Evolutionary conservation across 139 green algal genomes (phyloP).

Genomic region (Yamagishiella unicocca): DNA sequence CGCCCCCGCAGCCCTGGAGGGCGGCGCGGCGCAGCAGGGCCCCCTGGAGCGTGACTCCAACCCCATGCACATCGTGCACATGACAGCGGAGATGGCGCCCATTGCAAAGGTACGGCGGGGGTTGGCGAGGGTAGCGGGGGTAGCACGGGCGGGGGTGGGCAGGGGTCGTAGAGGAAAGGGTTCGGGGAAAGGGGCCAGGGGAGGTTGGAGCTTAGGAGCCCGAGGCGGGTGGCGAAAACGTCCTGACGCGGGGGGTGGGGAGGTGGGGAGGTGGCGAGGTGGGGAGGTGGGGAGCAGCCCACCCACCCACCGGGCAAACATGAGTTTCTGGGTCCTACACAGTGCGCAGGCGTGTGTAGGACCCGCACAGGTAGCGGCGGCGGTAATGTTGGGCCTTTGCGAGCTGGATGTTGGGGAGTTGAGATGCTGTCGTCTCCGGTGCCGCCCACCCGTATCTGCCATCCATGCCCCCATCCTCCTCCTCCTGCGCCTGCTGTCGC

Average conservation of each 20-base stretch:
- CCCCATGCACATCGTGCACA: slow-evolving; percentile 87
- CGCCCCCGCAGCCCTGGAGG: slow-evolving; percentile 45
- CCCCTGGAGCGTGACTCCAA: slow-evolving; percentile 49
- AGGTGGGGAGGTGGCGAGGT: no score
- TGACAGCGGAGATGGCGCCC: slow-evolving; percentile 95
- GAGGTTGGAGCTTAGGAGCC: no score
- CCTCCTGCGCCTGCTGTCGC: neutral
- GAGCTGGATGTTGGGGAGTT: neutral
- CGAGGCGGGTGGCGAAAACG: no score
- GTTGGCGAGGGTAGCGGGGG: neutral
- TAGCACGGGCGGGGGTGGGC: neutral
- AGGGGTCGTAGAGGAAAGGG: neutral
- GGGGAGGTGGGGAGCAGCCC: no score
- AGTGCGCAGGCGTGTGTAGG: neutral
- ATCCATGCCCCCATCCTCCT: neutral
- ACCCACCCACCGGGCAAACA: no score
- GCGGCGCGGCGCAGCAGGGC: neutral
- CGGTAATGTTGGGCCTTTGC: no score
- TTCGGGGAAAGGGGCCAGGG: no score
- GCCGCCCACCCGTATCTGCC: neutral
- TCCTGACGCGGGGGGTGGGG: no score
- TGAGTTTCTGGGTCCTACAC: no score
- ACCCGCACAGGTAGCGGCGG: no score
- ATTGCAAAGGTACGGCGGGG: slow-evolving; percentile 85
- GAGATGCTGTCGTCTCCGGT: neutral